These are phyloP conservation scores for Monosporascus ibericus DNA, from an alignment of 2,329 filamentous ascomycete genomes.

Conservation along the genomic window DNA sequence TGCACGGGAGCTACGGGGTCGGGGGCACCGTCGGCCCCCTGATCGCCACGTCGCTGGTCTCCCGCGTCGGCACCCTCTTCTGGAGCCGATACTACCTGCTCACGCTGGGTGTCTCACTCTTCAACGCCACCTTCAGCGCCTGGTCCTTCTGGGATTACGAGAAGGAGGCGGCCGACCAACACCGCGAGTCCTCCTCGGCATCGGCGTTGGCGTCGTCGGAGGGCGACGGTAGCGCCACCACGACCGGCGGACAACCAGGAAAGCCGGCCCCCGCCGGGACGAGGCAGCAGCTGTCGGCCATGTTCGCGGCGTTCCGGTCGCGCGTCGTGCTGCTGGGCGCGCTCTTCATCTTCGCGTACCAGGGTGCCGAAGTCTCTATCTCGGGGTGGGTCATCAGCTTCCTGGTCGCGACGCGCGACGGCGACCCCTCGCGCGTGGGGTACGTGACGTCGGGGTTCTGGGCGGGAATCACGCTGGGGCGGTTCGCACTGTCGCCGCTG, in stretches of 20 bases:
- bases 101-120: slow-evolving; percentile 49
- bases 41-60: slow-evolving; percentile 67
- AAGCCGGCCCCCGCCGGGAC: slow-evolving; percentile 5
- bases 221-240: background rate
- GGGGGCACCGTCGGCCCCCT: slow-evolving; percentile 64
- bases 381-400: slow-evolving; percentile 86
- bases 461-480: slow-evolving; percentile 69
- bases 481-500: slow-evolving; percentile 63
- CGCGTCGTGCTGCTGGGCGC: slow-evolving; percentile 66
- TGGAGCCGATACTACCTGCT: slow-evolving; percentile 74
- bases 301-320: slow-evolving; percentile 43
- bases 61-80: slow-evolving; percentile 45
- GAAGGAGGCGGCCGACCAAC: slow-evolving; percentile 42
- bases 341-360: slow-evolving; percentile 79
- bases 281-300: slow-evolving; percentile 29
- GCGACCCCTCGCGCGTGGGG: slow-evolving; percentile 64
- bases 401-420: slow-evolving; percentile 65
- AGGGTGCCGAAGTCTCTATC: slow-evolving; percentile 77
- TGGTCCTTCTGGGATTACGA: slow-evolving; percentile 70
- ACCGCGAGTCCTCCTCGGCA: slow-evolving; percentile 8
- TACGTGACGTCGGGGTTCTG: slow-evolving; percentile 72
- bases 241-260: too few relatives aligned
- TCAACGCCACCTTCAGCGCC: slow-evolving; percentile 51
- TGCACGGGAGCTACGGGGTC: slow-evolving; percentile 64
- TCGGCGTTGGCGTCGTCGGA: slow-evolving; percentile 2